Base-by-base conservation (phyloP, 208 protist species). In the Trypanosoma boissoni region DNA sequence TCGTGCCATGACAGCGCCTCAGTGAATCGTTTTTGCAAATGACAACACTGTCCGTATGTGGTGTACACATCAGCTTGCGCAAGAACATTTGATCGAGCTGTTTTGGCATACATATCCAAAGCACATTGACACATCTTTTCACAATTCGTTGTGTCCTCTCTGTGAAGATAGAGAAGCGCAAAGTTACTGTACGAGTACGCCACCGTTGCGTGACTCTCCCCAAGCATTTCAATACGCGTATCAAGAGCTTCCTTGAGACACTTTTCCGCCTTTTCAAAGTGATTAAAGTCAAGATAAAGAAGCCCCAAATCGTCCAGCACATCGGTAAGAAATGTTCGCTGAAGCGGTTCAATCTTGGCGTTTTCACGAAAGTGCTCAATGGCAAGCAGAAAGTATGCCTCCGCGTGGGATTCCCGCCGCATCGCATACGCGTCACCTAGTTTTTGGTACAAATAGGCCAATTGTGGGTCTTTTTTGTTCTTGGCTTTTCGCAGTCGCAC, bases 131-230 rank as follows among this genome's bases (percentile, higher is more conserved):
- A 86, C 82, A 92, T 91, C 48, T 86, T 86, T 62, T 91, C 83
- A 60, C 85, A 91, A 44, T 88, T 67, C 21, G 68, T 74, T 36
- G 63, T 74, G 32, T 92, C 77, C 63, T 92, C 67, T 12, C 76
- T 73, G 29, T 89, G 83, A 4, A 92, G 68, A 63, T 95, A 80
- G 14, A 95, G 75, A 0, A 95, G 66, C 0, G 74, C 76, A 48
- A 95, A 91, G 72, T 95, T 95, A 70, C 83, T 91, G 74, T 95
- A 95, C 23, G 78, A 88, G 74, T 95, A 95, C n/a, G 85, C 88
- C 34, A 95, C 81, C 14, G 83, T 92, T 23, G 82, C 83, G 57
- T 95, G 88, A 55, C 74, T 89, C 44, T 92, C 85, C 34, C 88
- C 88, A 26, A 95, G 74, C 80, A 89, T 86, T 54, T 83, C 74